Base-by-base conservation (phyloP, 2,329 filamentous ascomycete genomes). In the Colletotrichum costaricense region DNA sequence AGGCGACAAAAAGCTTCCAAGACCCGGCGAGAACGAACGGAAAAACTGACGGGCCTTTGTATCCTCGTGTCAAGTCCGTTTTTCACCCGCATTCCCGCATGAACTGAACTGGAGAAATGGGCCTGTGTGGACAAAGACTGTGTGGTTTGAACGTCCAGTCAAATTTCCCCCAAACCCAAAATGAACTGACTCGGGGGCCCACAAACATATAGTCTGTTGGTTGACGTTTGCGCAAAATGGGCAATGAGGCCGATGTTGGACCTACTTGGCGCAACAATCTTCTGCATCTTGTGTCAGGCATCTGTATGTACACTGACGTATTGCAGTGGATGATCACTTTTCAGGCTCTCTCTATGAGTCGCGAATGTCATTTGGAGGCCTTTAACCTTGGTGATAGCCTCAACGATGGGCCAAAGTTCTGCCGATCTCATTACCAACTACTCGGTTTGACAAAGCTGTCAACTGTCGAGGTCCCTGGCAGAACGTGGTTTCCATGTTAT, bases 161-260 rank as follows among this genome's bases (percentile, higher is more conserved):
- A 55, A 49, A 69, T 35, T 28, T 62, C 55, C 46, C 46, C 42
- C 55, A 56, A 28, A 19, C 63, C 55, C 63, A 60, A 22, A 16
- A 56, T 63, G 33, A 55, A 49, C 59, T 70, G 70, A 73, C 55
- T 65, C 60, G 60, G 70, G 42, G 30, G 16, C 35, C 60, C 67
- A 30, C 65, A 46, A 28, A 22, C 19, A 49, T 4, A 22, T n/a
- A 30, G 22, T 38, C 46, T 66, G 71, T 66, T 73, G 67, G 62
- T 69, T 28, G 33, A 11, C 42, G 11, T 33, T 49, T 62, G 22
- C 35, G 22, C 38, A 46, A 49, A 60, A 56, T 35, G 69, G 42
- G 59, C 38, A 69, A 70, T 65, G 67, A 62, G 42, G 67, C 71
- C 71, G 60, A 65, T 5, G 35, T 65, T 65, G 62, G 66, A 57